Conservation (phyloP, 306 rosid species). For the Begonia fuchsioides region DNA sequence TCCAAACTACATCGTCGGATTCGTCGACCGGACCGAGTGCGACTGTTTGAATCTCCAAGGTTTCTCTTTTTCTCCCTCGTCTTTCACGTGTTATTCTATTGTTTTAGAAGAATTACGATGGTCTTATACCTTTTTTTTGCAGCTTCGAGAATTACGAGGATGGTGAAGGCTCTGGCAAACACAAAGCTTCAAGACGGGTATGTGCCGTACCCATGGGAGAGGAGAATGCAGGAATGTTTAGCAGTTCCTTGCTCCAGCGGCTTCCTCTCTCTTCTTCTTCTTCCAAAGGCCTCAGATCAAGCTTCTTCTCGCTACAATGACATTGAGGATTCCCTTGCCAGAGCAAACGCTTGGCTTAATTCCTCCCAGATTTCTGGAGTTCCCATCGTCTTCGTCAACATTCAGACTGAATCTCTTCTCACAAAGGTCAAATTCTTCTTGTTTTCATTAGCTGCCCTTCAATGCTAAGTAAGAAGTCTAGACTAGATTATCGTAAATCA, state of each 20-base stretch:
- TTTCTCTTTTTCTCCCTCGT: constrained; percentile 1
- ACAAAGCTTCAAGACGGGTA: constrained; percentile 65
- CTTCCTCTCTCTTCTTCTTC: constrained; percentile 60
- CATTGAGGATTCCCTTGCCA: constrained; percentile 71
- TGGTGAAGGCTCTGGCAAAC: constrained; percentile 51
- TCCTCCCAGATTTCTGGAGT: constrained; percentile 72
- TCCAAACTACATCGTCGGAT: constrained; percentile 76
- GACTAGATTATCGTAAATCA: too few relatives aligned
- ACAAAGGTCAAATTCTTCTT: constrained; percentile 40
- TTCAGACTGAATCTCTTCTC: constrained; percentile 76
- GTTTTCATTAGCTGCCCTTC: too few relatives aligned
- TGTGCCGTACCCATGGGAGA: constrained; percentile 79
- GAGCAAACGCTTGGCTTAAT: constrained; percentile 78
- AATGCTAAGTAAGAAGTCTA: too few relatives aligned
- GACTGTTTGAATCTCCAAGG: constrained; percentile 79
- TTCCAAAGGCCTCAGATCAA: constrained; percentile 81
- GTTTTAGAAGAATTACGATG: too few relatives aligned
- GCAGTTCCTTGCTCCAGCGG: constrained; percentile 50
- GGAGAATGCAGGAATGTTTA: constrained; percentile 64
- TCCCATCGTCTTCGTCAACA: constrained; percentile 70
- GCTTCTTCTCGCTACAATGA: constrained; percentile 72
- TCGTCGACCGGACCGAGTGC: constrained; percentile 64
- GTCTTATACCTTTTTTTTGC: constrained; percentile 10
- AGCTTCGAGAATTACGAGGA: constrained; percentile 65
- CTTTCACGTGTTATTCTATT: not conserved